Evolutionary conservation across 352 stramenopile species (phyloP).

Genomic region (Globisporangium radiosum): DNA sequence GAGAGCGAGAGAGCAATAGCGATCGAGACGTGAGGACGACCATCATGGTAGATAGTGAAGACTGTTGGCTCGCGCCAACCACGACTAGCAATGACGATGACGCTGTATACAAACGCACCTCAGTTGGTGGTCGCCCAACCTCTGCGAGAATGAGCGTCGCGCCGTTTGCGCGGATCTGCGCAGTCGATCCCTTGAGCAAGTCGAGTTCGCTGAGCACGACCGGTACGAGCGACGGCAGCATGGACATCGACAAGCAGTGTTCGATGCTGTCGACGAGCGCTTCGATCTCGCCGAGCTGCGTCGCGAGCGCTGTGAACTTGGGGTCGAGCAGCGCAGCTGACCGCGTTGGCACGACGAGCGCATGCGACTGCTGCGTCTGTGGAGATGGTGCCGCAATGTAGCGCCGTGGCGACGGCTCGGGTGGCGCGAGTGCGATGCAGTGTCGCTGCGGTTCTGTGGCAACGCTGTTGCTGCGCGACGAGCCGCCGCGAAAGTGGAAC

Average conservation of each 20-base stretch:
- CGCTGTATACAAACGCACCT: conserved; percentile 14
- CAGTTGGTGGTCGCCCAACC: conserved; percentile 32
- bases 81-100: no score
- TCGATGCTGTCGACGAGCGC: conserved; percentile 52
- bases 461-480: conserved; percentile 13
- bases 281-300: conserved; percentile 55
- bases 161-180: conserved; percentile 61
- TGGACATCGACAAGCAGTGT: conserved; percentile 23
- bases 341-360: conserved; percentile 13
- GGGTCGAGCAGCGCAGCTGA: conserved; percentile 9
- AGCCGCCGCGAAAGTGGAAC: conserved; percentile 53
- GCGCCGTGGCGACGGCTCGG: neutral
- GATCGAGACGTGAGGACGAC: no score
- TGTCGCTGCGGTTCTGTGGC: neutral
- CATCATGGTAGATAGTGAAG: no score
- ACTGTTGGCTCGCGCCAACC: no score
- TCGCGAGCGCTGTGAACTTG: conserved; percentile 31
- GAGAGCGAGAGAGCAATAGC: neutral
- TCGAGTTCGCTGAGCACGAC: conserved; percentile 48
- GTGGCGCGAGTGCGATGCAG: conserved; percentile 20
- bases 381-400: neutral
- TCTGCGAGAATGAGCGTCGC: conserved; percentile 54
- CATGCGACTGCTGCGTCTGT: conserved; percentile 4
- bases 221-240: conserved; percentile 33
- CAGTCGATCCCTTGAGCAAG: conserved; percentile 42